Evolutionary conservation across 108 stramenopile species (phyloP).

Genomic region (Nitzschia palea): DNA sequence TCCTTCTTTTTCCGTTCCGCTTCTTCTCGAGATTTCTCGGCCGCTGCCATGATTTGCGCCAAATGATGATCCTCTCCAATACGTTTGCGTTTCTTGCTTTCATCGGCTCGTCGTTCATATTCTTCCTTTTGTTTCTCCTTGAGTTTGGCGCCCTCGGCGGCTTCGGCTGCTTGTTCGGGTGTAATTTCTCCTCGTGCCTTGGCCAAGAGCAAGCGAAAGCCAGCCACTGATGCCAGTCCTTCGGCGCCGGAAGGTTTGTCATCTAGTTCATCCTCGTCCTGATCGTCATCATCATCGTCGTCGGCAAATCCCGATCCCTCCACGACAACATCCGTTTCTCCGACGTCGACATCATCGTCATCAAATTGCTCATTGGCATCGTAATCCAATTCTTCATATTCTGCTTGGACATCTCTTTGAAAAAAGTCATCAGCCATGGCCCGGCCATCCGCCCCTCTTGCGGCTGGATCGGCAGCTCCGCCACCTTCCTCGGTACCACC

Average conservation of each 20-base stretch:
- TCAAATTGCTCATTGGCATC: slow-evolving; percentile 90
- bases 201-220: slow-evolving; percentile 73
- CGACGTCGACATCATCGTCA: slow-evolving; percentile 87
- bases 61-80: slow-evolving; percentile 31
- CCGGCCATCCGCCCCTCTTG: slow-evolving; percentile 68
- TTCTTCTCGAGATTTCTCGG: slow-evolving; percentile 48
- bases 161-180: slow-evolving; percentile 33
- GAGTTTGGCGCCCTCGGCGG: slow-evolving; percentile 34
- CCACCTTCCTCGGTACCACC: slow-evolving; percentile 13
- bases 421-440: slow-evolving; percentile 89
- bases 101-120: slow-evolving; percentile 24
- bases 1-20: slow-evolving; percentile 38
- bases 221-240: slow-evolving; percentile 77
- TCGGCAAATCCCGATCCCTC: slow-evolving; percentile 56
- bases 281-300: slow-evolving; percentile 55
- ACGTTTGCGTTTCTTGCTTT: slow-evolving; percentile 1
- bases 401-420: slow-evolving; percentile 81
- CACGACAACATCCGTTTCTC: slow-evolving; percentile 68
- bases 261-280: slow-evolving; percentile 47
- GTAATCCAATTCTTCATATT: slow-evolving; percentile 89
- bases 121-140: slow-evolving; percentile 36
- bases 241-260: slow-evolving; percentile 51
- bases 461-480: slow-evolving; percentile 10
- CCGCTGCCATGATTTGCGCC: slow-evolving; percentile 52
- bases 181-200: slow-evolving; percentile 71